Percentiles rank a stretch among this genome's conserved stretches.
phyloP scores from a whole-genome alignment of 2,329 filamentous ascomycete species.

The Cryphonectria carpinicola region DNA sequence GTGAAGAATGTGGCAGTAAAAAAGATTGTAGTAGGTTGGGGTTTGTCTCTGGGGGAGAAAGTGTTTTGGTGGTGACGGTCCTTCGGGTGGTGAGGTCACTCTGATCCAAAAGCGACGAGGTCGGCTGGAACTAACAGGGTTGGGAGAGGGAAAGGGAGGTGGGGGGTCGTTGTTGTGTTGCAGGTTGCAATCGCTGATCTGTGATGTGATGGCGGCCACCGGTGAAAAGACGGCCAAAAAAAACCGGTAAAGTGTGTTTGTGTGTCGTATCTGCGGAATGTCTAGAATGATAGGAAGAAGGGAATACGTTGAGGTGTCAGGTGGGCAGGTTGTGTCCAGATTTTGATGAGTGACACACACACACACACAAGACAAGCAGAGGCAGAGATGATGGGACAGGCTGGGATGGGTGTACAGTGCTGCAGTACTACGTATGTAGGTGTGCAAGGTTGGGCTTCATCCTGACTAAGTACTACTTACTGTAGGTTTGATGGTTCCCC shows the following conservation, averaged over 20 bases:
- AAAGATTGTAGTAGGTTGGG: neutral
- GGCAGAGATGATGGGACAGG: slow-evolving; percentile 2
- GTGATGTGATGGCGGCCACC: neutral
- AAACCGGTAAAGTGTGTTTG: neutral
- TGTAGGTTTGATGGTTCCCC: neutral
- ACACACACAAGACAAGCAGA: neutral
- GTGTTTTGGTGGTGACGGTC: neutral
- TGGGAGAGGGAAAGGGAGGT: neutral
- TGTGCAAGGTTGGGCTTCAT: neutral
- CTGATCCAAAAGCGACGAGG: neutral
- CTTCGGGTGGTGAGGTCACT: slow-evolving; percentile 13
- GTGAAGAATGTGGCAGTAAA: neutral
- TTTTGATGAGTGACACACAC: neutral
- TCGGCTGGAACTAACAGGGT: slow-evolving; percentile 13
- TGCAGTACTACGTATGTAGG: neutral
- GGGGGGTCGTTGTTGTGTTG: neutral
- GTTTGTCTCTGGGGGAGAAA: neutral
- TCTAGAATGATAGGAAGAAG: neutral
- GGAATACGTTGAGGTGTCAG: neutral
- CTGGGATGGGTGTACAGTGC: neutral
- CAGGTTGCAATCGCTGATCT: slow-evolving; percentile 2
- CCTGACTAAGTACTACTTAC: neutral
- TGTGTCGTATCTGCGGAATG: neutral
- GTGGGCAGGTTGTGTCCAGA: neutral
- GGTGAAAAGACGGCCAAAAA: neutral